Evolutionary conservation across 2,329 filamentous ascomycete genomes (phyloP).

Genomic region (Trichoderma harzianum): DNA sequence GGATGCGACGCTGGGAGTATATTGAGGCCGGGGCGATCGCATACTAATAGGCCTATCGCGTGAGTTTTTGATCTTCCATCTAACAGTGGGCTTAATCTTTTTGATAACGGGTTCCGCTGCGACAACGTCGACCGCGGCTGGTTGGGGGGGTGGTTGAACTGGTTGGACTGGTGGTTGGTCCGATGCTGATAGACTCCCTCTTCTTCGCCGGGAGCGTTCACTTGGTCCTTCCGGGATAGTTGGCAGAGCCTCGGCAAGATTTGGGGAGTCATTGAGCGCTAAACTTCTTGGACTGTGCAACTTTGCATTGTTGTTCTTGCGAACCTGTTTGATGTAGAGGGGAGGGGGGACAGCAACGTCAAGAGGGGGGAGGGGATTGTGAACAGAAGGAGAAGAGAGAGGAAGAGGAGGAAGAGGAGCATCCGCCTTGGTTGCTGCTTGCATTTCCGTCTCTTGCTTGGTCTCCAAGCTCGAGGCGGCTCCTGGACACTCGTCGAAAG

Average conservation of each 20-base stretch:
- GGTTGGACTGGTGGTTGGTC: neutral
- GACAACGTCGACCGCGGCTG: neutral
- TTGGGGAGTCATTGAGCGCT: conserved; percentile 30
- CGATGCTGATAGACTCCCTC: conserved; percentile 6
- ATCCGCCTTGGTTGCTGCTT: conserved; percentile 13
- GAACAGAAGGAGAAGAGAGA: conserved; percentile 8
- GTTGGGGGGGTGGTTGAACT: neutral
- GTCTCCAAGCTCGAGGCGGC: conserved; percentile 3
- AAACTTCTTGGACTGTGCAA: conserved; percentile 37
- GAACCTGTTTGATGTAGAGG: neutral
- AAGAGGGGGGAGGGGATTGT: conserved; percentile 10
- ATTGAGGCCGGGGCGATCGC: conserved; percentile 41
- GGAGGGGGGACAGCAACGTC: neutral
- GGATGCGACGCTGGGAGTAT: conserved; percentile 53
- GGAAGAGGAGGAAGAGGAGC: conserved; percentile 1
- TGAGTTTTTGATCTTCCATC: conserved; percentile 38
- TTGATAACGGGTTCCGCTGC: neutral
- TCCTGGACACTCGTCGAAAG: conserved; percentile 17
- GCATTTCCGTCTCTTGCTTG: conserved; percentile 2
- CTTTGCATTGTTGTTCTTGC: conserved; percentile 41
- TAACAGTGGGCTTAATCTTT: conserved; percentile 11
- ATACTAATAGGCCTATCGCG: conserved; percentile 40
- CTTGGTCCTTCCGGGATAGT: conserved; percentile 49
- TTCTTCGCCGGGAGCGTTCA: conserved; percentile 35
- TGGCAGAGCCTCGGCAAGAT: conserved; percentile 43